These are phyloP conservation scores for Apodospora peruviana DNA, from an alignment of 495 filamentous ascomycete species.

Conservation along the genomic window DNA sequence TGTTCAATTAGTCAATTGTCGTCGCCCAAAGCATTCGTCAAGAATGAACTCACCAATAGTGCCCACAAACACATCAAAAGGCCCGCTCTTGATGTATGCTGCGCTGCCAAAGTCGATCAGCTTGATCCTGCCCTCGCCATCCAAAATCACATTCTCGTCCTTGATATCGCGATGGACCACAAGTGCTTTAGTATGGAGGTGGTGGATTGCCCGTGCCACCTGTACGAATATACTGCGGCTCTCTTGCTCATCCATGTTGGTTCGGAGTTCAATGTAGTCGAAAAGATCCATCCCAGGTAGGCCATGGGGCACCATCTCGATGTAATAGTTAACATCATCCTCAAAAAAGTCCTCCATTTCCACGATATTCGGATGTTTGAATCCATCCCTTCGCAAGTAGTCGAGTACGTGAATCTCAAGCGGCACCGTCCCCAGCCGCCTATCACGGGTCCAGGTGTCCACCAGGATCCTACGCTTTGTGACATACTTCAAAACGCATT, in stretches of 20 bases:
- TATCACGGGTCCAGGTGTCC: constrained; percentile 96
- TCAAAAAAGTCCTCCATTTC: constrained; percentile 99
- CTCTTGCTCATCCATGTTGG: constrained; percentile 93
- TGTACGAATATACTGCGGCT: constrained; percentile 93
- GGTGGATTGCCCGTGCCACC: constrained; percentile 81
- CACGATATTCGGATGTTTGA: constrained; percentile 91
- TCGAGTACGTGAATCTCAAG: constrained; percentile 97
- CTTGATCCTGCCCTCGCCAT: constrained; percentile 94
- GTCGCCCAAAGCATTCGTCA: background rate
- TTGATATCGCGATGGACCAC: constrained; percentile 99
- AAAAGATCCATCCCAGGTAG: constrained; percentile 98
- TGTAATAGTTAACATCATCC: constrained; percentile 97
- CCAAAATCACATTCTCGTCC: constrained; percentile 94
- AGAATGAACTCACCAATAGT: constrained; percentile 82
- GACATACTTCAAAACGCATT: constrained; percentile 94
- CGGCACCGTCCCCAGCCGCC: constrained; percentile 90
- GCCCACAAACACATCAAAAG: constrained; percentile 98
- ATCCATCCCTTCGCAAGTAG: constrained; percentile 80
- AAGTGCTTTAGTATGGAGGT: constrained; percentile 83
- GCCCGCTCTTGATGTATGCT: constrained; percentile 95
- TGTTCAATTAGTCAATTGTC: constrained; percentile 5
- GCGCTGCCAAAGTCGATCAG: constrained; percentile 97
- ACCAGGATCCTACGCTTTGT: constrained; percentile 96
- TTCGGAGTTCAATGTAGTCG: constrained; percentile 94
- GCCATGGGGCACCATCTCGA: constrained; percentile 96